Evolutionary conservation across 371 early-diverging fungal species (phyloP), one percentile per base, ranked within the genome.

Genomic region (Chytridium lagenaria): DNA sequence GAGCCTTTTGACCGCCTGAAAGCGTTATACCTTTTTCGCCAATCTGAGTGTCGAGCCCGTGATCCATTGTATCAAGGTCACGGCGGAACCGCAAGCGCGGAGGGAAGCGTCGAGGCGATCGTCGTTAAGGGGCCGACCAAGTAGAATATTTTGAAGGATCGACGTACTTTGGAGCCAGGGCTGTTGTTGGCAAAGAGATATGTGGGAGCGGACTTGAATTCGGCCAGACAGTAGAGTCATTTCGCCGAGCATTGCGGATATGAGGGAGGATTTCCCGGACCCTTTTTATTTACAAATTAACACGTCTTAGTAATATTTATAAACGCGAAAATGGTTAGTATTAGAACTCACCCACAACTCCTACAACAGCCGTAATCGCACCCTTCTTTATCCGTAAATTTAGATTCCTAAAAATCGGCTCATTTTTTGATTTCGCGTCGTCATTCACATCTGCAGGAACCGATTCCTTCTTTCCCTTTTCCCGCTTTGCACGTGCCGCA

Each of bases 161-260:
- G 94, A 90, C 37, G 88, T 90, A 72, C 93, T 94, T 89, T 92
- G 90, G 30, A 97, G 91, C 96, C 95, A 97, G 2, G 98, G 90
- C 67, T 84, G 78, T 78, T 97, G 96, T 23, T 94, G 87, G 2
- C 92, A 94, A 80, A 93, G 94, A 2, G 94, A 94, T 15, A 94
- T 87, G 16, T 85, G 86, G n/a, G 95, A 95, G 49, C 85, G 79
- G 2, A 93, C 55, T 26, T 31, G 22, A 19, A 70, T 50, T 0
- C 40, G 44, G 15, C 82, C 82, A 28, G 64, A 36, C 5, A 52
- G 49, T 12, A 40, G 26, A 10, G 67, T 85, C 83, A 82, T 86
- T 26, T 84, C 87, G 10, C 86, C 87, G 31, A 85, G 69, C 59
- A 86, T 67, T 36, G 85, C 86, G 31, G 77, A 78, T 33, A 88